A percentile compares a stretch with the other conserved stretches of the same genome.
phyloP scores from a whole-genome alignment of 108 stramenopile species.

The Pseudonitzschia multiseries region DNA sequence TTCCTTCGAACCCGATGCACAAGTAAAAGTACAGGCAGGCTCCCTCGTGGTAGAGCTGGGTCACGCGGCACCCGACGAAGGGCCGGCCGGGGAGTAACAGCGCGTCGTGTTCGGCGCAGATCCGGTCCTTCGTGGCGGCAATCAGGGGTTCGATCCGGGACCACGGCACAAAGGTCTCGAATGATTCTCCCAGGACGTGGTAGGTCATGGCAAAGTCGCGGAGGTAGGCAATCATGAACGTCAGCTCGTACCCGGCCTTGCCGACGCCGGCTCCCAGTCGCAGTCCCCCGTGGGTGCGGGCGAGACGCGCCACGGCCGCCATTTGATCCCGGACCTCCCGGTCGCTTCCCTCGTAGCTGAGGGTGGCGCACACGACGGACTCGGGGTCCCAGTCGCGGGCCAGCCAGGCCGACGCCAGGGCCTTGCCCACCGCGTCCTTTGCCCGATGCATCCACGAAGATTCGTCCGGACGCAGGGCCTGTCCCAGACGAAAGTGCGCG shows the following conservation, averaged over 20 bases:
- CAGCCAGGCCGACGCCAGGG: neutral
- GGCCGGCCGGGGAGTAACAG: conserved; percentile 77
- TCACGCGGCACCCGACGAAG: conserved; percentile 86
- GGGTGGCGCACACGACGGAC: conserved; percentile 82
- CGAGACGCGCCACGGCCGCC: conserved; percentile 42
- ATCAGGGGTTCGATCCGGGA: conserved; percentile 67
- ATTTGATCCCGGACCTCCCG: conserved; percentile 74
- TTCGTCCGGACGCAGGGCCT: conserved; percentile 71
- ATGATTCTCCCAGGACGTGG: conserved; percentile 86
- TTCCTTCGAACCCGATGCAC: conserved; percentile 65
- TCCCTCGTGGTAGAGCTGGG: conserved; percentile 95
- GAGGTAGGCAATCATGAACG: conserved; percentile 94
- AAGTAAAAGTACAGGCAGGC: conserved; percentile 95
- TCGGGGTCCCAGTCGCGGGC: conserved; percentile 8
- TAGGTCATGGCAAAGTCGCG: conserved; percentile 93
- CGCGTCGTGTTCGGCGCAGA: conserved; percentile 57
- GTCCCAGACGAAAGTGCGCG: conserved; percentile 89
- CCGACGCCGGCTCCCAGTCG: conserved; percentile 75
- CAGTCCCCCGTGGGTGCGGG: conserved; percentile 64
- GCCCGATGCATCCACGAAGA: conserved; percentile 25
- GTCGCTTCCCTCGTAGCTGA: conserved; percentile 81
- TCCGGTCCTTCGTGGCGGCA: conserved; percentile 61
- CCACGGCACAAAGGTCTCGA: conserved; percentile 94
- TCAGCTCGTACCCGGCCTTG: conserved; percentile 87
- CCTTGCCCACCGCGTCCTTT: conserved; percentile 36